A percentile compares a stretch with the other conserved stretches of the same genome.
phyloP scores from a whole-genome alignment of 768 basidiomycete genomes.

The Kwoniella bestiolae region DNA sequence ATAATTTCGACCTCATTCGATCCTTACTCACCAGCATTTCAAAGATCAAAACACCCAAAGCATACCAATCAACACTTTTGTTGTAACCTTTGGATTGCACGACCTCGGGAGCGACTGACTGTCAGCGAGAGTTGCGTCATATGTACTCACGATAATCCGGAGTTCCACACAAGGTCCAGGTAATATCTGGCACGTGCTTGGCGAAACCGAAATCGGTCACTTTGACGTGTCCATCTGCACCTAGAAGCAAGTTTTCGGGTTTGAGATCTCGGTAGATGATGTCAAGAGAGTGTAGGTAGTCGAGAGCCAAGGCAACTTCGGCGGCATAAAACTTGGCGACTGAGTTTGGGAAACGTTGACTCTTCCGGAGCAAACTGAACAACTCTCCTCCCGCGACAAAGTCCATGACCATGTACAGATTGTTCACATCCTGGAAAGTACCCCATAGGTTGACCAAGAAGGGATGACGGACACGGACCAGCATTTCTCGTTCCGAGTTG shows the following conservation, averaged over 20 bases:
- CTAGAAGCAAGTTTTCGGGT: slow-evolving; percentile 78
- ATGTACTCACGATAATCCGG: slow-evolving; percentile 58
- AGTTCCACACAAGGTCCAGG: slow-evolving; percentile 59
- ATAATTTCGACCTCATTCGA: background rate
- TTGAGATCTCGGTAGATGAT: slow-evolving; percentile 60
- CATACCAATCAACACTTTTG: slow-evolving; percentile 60
- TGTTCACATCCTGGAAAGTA: slow-evolving; percentile 60
- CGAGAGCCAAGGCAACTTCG: slow-evolving; percentile 58
- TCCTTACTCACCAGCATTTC: slow-evolving; percentile 57
- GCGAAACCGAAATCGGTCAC: slow-evolving; percentile 92
- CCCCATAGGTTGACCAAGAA: slow-evolving; percentile 97
- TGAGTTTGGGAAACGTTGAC: slow-evolving; percentile 64
- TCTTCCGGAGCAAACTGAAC: slow-evolving; percentile 86
- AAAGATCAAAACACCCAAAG: slow-evolving; percentile 58
- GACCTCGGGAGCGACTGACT: slow-evolving; percentile 57
- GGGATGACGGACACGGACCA: slow-evolving; percentile 58
- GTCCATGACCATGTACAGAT: slow-evolving; percentile 60
- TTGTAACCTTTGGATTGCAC: slow-evolving; percentile 60
- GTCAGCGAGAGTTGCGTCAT: slow-evolving; percentile 8
- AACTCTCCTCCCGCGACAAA: slow-evolving; percentile 59
- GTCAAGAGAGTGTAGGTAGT: slow-evolving; percentile 59
- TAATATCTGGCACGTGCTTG: slow-evolving; percentile 53
- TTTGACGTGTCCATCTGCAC: slow-evolving; percentile 94
- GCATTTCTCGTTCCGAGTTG: slow-evolving; percentile 59
- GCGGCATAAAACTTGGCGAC: slow-evolving; percentile 60